These are phyloP conservation scores for Rosa rugosa DNA, from an alignment of 306 rosid species.

Conservation along the genomic window DNA sequence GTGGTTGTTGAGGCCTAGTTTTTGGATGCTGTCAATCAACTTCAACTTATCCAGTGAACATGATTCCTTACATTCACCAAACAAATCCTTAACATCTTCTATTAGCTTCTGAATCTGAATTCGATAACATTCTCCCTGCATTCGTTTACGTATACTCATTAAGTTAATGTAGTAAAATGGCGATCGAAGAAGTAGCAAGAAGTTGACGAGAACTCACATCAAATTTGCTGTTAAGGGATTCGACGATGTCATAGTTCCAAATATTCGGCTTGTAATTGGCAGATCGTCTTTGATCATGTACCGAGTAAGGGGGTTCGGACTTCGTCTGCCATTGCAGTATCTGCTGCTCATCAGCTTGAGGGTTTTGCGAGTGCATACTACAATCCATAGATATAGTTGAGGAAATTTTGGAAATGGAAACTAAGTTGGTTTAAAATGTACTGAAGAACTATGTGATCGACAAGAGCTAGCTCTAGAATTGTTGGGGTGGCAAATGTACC, in stretches of 20 bases:
- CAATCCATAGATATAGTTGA: background rate
- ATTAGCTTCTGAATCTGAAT: constrained; percentile 26
- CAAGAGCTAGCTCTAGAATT: background rate
- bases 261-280: constrained; percentile 60
- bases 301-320: background rate
- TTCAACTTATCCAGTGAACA: constrained; percentile 27
- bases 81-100: constrained; percentile 25
- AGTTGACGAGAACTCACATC: constrained; percentile 28
- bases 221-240: constrained; percentile 42
- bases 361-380: background rate
- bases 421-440: background rate
- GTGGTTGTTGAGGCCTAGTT: constrained; percentile 44
- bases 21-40: constrained; percentile 41
- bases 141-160: background rate
- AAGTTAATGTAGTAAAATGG: background rate
- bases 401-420: no score
- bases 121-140: constrained; percentile 37
- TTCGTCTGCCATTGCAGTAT: background rate
- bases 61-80: constrained; percentile 10
- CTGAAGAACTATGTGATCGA: background rate
- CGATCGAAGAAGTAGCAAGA: background rate
- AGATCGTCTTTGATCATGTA: constrained; percentile 32
- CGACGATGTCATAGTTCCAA: constrained; percentile 45
- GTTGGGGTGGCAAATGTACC: no score
- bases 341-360: background rate